Conservation (phyloP, 768 basidiomycete species). For the Peribolospora kevripleyi region DNA sequence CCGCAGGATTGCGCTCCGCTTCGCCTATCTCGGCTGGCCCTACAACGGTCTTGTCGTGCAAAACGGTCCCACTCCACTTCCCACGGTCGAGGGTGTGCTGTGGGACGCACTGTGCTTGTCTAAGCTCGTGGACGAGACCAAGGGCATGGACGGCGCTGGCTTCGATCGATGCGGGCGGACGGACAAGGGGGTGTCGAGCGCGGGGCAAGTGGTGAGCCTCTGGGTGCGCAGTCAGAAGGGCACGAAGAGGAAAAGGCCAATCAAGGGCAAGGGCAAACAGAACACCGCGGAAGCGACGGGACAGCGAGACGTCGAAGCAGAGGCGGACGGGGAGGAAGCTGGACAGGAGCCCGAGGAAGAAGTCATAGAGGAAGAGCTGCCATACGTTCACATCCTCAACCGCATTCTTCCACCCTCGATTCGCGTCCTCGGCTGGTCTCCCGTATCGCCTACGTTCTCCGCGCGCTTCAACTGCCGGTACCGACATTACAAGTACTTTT, state of each 20-base stretch:
- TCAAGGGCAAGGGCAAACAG: slow-evolving; percentile 3
- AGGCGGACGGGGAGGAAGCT: slow-evolving; percentile 16
- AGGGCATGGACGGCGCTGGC: slow-evolving; percentile 58
- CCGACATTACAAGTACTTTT: slow-evolving; percentile 97
- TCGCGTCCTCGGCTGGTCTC: slow-evolving; percentile 81
- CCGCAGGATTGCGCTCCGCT: too few relatives aligned
- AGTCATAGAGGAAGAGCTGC: slow-evolving; percentile 28
- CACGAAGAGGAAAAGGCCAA: not conserved
- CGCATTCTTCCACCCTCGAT: slow-evolving; percentile 69
- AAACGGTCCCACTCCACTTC: slow-evolving; percentile 35
- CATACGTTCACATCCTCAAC: slow-evolving; percentile 61
- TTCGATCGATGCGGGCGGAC: slow-evolving; percentile 86
- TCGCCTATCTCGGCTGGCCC: slow-evolving; percentile 61
- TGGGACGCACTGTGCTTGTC: slow-evolving; percentile 55
- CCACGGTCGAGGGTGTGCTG: slow-evolving; percentile 74
- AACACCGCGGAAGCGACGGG: slow-evolving; percentile 7
- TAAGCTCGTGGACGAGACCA: slow-evolving; percentile 45
- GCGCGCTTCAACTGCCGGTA: slow-evolving; percentile 65
- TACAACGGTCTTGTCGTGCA: slow-evolving; percentile 81
- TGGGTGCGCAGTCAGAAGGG: slow-evolving; percentile 47
- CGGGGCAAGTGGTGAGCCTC: slow-evolving; percentile 75
- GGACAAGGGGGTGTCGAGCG: slow-evolving; percentile 81
- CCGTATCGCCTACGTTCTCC: slow-evolving; percentile 51
- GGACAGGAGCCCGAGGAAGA: slow-evolving; percentile 9
- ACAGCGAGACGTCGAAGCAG: not conserved